Evolutionary conservation across 805 yeast species (phyloP).

Genomic region (Pichia phayaonensis): DNA sequence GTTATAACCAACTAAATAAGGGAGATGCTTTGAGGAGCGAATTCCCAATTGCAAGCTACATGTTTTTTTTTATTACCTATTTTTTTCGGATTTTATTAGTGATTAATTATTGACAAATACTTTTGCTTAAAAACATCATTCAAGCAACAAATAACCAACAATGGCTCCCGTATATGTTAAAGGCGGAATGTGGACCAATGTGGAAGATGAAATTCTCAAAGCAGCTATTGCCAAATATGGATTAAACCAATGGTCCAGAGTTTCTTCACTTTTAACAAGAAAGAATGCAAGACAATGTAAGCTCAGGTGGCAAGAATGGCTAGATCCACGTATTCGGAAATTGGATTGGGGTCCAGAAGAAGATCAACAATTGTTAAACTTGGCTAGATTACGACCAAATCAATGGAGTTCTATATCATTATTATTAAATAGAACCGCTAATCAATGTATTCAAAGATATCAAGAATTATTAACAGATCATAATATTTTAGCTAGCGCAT

Average conservation of each 20-base stretch:
- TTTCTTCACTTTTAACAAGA: slow-evolving; percentile 74
- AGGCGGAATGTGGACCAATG: slow-evolving; percentile 88
- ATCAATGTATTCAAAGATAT: slow-evolving; percentile 79
- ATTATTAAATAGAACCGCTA: slow-evolving; percentile 74
- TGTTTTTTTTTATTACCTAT: not conserved
- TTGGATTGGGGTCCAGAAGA: slow-evolving; percentile 67
- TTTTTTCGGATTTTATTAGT: not conserved
- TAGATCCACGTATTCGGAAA: slow-evolving; percentile 64
- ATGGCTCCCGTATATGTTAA: slow-evolving; percentile 65
- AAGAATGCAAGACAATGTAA: slow-evolving; percentile 90
- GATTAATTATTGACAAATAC: too few relatives aligned
- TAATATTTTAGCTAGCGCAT: slow-evolving; percentile 2
- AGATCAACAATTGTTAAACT: slow-evolving; percentile 59
- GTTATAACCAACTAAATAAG: too few relatives aligned
- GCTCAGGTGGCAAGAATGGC: slow-evolving; percentile 86
- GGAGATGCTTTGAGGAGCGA: not conserved
- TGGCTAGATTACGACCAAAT: slow-evolving; percentile 72
- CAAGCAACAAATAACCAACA: not conserved
- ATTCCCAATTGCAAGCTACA: not conserved
- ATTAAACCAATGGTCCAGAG: slow-evolving; percentile 88
- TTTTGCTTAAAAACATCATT: not conserved
- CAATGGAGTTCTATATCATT: slow-evolving; percentile 94
- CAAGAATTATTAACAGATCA: slow-evolving; percentile 57
- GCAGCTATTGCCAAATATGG: slow-evolving; percentile 95
- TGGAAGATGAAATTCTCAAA: slow-evolving; percentile 75